Percentiles rank a stretch among this genome's conserved stretches.
Conservation (phyloP, 1,139 yeast genomes). For the Saccharomyces hybrid region DNA sequence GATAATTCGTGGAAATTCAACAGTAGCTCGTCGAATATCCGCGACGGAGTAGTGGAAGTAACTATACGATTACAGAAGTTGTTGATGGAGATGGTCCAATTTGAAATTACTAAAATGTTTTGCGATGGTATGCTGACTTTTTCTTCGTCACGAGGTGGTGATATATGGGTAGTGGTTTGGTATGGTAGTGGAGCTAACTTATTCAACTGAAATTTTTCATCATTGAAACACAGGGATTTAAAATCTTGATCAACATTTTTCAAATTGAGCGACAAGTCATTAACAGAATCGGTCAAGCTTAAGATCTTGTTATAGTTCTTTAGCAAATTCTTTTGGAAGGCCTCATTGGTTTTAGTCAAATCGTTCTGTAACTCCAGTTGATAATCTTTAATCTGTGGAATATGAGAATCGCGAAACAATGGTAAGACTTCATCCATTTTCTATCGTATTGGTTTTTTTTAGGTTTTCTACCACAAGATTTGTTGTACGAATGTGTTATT, state of each 20-base stretch:
- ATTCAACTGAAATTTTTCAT: slow-evolving; percentile 19
- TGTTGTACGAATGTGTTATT: neutral
- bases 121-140: neutral
- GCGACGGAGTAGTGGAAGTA: neutral
- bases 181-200: slow-evolving; percentile 10
- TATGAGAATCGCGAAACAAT: slow-evolving; percentile 6
- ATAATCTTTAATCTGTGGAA: slow-evolving; percentile 10
- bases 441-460: neutral
- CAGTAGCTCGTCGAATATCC: slow-evolving; percentile 3
- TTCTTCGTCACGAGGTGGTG: neutral
- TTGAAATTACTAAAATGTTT: neutral
- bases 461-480: neutral
- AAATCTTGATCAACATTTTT: slow-evolving; percentile 20
- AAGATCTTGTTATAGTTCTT: slow-evolving; percentile 21
- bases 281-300: slow-evolving; percentile 19
- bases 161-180: neutral
- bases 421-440: slow-evolving; percentile 5
- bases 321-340: slow-evolving; percentile 17
- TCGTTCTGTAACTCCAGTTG: slow-evolving; percentile 6
- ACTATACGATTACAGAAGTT: neutral
- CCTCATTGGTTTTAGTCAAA: slow-evolving; percentile 8
- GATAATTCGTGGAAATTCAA: neutral
- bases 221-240: slow-evolving; percentile 28
- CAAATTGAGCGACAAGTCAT: slow-evolving; percentile 11
- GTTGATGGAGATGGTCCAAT: slow-evolving; percentile 5